Percentiles rank a stretch among this genome's conserved stretches.
Evolutionary conservation across 768 basidiomycete species (phyloP).

Genomic region (Suillus placidus): DNA sequence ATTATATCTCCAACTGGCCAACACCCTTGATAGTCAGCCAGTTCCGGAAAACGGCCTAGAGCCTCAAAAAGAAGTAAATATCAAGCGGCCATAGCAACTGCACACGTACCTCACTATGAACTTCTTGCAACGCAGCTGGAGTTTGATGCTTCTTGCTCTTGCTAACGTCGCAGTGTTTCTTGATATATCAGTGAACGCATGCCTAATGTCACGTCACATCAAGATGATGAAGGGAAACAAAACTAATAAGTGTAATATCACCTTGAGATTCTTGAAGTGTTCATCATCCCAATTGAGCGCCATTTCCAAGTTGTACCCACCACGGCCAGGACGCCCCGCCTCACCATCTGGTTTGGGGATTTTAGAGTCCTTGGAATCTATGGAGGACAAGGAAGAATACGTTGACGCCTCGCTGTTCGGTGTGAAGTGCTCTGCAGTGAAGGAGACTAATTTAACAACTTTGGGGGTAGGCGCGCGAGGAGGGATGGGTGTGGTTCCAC

Average conservation of each 20-base stretch:
- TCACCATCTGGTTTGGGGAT: not conserved
- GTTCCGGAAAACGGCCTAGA: not conserved
- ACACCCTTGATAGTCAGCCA: not conserved
- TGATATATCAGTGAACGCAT: not conserved
- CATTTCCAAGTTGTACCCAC: not conserved
- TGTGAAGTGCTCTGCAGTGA: not conserved
- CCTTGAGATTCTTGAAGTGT: not conserved
- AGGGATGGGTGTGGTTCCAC: not conserved
- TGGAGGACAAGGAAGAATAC: not conserved
- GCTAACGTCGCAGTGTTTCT: not conserved
- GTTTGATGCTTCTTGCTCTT: not conserved
- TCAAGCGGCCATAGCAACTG: not conserved
- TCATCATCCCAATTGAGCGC: not conserved
- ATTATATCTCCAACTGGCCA: constrained; percentile 9
- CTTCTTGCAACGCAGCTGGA: not conserved
- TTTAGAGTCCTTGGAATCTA: not conserved
- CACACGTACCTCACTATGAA: not conserved
- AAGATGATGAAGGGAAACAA: not conserved
- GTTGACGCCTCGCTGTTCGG: not conserved
- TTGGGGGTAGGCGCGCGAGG: not conserved
- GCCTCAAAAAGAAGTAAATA: not conserved
- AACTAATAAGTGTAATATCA: not conserved
- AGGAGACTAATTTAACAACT: not conserved
- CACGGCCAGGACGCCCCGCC: not conserved
- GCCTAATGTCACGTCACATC: not conserved